phyloP scores from a whole-genome alignment of 2,329 filamentous ascomycete species.

The Paramyrothecium sp. region DNA sequence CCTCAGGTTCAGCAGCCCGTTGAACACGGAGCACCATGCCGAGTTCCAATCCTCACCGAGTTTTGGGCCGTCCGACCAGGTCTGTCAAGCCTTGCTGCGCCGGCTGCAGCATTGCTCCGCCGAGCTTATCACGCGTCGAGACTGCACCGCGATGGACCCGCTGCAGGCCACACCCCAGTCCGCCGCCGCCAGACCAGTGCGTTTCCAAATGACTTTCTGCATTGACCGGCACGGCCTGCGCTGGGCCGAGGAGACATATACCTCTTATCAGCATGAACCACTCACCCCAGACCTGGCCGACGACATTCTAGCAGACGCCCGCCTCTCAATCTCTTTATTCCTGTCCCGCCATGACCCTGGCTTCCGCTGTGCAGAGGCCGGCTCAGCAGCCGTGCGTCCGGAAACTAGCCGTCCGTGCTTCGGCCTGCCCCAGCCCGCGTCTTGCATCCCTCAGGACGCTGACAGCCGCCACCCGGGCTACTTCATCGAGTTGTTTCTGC shows the following conservation, averaged over 20 bases:
- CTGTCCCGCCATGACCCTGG: conserved; percentile 47
- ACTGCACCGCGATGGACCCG: conserved; percentile 44
- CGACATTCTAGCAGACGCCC: conserved; percentile 46
- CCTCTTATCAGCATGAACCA: conserved; percentile 48
- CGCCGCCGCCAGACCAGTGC: conserved; percentile 39
- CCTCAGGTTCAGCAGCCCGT: conserved; percentile 43
- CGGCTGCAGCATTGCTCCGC: conserved; percentile 50
- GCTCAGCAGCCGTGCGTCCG: conserved; percentile 31
- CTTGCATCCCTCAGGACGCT: conserved; percentile 32
- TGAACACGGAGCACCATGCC: conserved; percentile 40
- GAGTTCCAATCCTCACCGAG: conserved; percentile 45
- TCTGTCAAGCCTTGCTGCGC: conserved; percentile 47
- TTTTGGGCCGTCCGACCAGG: conserved; percentile 42
- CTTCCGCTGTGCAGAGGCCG: conserved; percentile 46
- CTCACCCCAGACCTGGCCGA: conserved; percentile 42
- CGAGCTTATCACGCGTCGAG: conserved; percentile 53
- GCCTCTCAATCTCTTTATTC: conserved; percentile 50
- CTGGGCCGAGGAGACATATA: conserved; percentile 44
- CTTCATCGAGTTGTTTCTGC: conserved; percentile 43
- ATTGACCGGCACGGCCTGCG: conserved; percentile 38
- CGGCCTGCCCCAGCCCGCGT: conserved; percentile 41
- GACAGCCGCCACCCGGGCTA: conserved; percentile 46
- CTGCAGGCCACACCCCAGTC: conserved; percentile 20
- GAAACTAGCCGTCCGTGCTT: conserved; percentile 39
- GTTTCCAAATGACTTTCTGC: conserved; percentile 48